Conservation (phyloP, 2,329 filamentous ascomycete species). For the Apiospora rasikravindrae region DNA sequence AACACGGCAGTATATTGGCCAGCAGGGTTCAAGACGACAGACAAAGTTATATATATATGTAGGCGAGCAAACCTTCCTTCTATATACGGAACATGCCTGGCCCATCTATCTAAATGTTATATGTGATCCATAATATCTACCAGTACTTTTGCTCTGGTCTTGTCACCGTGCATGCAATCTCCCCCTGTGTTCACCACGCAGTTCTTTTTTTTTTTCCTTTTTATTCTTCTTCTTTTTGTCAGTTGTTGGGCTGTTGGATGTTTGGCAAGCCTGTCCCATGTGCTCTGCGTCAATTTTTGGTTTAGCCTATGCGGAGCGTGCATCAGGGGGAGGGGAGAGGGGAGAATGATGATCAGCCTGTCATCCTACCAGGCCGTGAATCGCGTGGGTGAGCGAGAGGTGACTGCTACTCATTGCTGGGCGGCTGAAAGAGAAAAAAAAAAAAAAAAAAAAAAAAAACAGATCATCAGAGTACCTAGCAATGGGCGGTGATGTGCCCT, state of each 20-base stretch:
- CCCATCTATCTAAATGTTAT: not conserved
- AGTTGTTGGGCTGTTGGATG: not conserved
- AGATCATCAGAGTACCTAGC: not conserved
- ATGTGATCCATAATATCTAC: not conserved
- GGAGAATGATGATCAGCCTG: not conserved
- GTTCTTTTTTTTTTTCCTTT: not conserved
- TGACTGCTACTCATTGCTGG: not conserved
- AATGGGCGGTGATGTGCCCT: not conserved
- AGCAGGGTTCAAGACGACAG: not conserved
- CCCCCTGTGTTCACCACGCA: not conserved
- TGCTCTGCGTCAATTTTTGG: no score
- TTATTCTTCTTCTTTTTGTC: not conserved
- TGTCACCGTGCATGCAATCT: not conserved
- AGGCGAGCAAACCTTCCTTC: not conserved
- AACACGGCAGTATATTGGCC: not conserved
- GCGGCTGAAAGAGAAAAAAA: not conserved
- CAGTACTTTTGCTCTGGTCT: not conserved
- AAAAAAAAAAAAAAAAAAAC: no score
- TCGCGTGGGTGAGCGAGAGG: not conserved
- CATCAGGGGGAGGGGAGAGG: not conserved
- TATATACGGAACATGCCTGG: not conserved
- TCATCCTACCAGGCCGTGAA: not conserved
- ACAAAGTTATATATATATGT: not conserved
- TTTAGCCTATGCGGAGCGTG: not conserved
- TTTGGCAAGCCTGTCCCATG: no score